Conservation (phyloP, 306 rosid genomes). For the Potentilla sterilis region DNA sequence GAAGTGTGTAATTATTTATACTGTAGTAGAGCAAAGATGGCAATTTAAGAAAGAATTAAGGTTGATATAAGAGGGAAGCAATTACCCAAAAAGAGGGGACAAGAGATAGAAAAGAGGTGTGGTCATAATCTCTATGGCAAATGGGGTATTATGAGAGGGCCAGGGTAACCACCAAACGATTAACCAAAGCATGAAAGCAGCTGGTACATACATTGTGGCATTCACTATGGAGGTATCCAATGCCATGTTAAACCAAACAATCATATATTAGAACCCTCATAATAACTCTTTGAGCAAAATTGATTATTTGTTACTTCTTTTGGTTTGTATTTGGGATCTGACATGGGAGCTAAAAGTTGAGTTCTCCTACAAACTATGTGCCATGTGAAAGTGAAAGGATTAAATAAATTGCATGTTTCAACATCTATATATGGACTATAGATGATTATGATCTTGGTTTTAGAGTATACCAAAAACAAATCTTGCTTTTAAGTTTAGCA, state of each 20-base stretch:
- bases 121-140: neutral
- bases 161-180: neutral
- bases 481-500: neutral
- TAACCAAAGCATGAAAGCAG: neutral
- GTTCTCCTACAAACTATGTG: neutral
- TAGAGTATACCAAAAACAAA: neutral
- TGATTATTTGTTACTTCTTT: neutral
- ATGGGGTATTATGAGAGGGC: neutral
- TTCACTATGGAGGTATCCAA: neutral
- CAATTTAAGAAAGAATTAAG: conserved; percentile 1
- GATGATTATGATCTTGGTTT: neutral
- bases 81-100: neutral
- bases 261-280: neutral
- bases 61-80: neutral
- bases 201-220: neutral
- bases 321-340: neutral
- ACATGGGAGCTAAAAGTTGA: neutral
- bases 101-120: neutral
- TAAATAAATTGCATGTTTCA: neutral
- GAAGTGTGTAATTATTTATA: neutral
- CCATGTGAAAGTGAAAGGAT: neutral
- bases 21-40: neutral
- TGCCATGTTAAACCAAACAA: neutral
- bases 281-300: neutral
- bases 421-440: neutral